These are phyloP conservation scores for Seiridium cupressi DNA, from an alignment of 2,329 filamentous ascomycete genomes.

Conservation along the genomic window DNA sequence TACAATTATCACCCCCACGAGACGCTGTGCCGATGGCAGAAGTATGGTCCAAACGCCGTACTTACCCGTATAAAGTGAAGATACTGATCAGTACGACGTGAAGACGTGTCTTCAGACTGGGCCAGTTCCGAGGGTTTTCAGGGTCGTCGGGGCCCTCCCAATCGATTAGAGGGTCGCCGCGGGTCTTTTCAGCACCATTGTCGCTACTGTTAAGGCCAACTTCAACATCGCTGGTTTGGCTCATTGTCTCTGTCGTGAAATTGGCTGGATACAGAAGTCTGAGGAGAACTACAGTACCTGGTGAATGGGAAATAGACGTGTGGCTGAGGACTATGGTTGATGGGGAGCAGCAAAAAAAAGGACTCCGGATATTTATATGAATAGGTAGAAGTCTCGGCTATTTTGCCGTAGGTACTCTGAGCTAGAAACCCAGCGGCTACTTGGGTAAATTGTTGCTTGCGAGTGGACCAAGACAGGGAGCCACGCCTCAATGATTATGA, in stretches of 20 bases:
- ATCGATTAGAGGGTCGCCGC: constrained; percentile 34
- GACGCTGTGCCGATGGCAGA: not conserved
- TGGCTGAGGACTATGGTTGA: too few relatives aligned
- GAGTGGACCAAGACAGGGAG: too few relatives aligned
- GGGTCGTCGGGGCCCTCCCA: constrained; percentile 52
- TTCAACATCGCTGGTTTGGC: not conserved
- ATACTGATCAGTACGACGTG: constrained; percentile 45
- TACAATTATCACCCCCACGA: not conserved
- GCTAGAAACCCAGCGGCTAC: too few relatives aligned
- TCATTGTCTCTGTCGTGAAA: too few relatives aligned
- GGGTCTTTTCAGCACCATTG: not conserved
- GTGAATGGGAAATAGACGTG: not conserved
- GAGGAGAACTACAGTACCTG: not conserved
- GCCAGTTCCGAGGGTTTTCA: constrained; percentile 54
- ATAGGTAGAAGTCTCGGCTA: too few relatives aligned
- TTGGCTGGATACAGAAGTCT: not conserved
- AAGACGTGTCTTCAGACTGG: constrained; percentile 38
- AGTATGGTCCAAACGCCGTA: not conserved
- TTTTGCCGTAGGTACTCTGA: too few relatives aligned
- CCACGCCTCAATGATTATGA: too few relatives aligned
- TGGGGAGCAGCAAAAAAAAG: too few relatives aligned
- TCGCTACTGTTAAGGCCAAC: not conserved
- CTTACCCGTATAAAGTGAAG: constrained; percentile 37
- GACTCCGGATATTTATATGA: too few relatives aligned
- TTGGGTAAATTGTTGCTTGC: too few relatives aligned